Evolutionary conservation across 169 alveolate genomes (phyloP), one percentile per base, ranked within the genome.

Genomic region (Cryptosporidium andersoni): DNA sequence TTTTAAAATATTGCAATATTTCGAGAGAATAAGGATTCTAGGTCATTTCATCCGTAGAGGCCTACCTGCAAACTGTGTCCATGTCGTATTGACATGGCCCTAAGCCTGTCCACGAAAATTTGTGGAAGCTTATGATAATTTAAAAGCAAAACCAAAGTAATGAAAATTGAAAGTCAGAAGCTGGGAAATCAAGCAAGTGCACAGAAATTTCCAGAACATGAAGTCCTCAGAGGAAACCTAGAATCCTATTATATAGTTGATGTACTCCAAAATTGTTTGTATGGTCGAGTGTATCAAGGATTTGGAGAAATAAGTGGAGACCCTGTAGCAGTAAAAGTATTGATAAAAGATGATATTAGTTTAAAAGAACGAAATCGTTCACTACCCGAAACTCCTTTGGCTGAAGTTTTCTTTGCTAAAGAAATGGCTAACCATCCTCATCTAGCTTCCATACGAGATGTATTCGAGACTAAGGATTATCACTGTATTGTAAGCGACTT

Each of bases 301-400:
- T 66, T 52, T 66, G 81, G 81, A 14, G 53, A 8, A 11, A 45
- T 52, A 6, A 66, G 81, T 66, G 81, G 81, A 6, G 55, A 51
- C 12, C 36, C 55, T n/a, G 81, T 66, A 37, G 81, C 81, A 16
- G 42, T 66, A 34, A 66, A 66, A 47, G 36, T 66, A 12, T 37
- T 66, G 14, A 66, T 47, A n/a, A 66, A 66, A 43, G 55, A 66
- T 66, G 81, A 66, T 39, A 66, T 66, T 2, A 66, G 37, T 36
- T 52, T 65, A 52, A 66, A 66, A 39, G 81, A 66, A 53, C 51
- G 51, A 65, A 66, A 66, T 14, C 51, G 81, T 37, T 52, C 43
- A 51, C 36, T 88, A 34, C 91, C 91, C 14, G 91, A 88, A 43
- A 88, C 91, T 6, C 91, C 91, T 5, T 68, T 88, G 5, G 91